Percentiles rank a stretch among this genome's conserved stretches.
These are phyloP conservation scores for Leucocoprinus leucothites DNA, from an alignment of 768 basidiomycete genomes.

Conservation along the genomic window DNA sequence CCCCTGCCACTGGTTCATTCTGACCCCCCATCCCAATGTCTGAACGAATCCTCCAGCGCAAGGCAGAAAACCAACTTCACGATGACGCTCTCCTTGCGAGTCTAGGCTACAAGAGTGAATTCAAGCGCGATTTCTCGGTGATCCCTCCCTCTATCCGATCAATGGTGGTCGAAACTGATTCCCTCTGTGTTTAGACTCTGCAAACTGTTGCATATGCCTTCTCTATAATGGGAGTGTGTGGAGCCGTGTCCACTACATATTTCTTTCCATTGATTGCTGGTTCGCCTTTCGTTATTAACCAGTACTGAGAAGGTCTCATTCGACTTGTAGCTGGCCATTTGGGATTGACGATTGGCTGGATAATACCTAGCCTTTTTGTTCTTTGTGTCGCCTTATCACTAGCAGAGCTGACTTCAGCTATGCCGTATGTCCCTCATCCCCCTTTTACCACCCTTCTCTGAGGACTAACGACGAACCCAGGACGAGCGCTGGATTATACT, in stretches of 20 bases:
- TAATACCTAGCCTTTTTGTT: slow-evolving; percentile 57
- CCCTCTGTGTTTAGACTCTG: slow-evolving; percentile 41
- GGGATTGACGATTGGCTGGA: slow-evolving; percentile 67
- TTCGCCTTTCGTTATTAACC: slow-evolving; percentile 20
- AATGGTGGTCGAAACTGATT: too few species aligned
- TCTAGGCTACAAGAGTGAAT: slow-evolving; percentile 56
- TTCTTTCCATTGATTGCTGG: slow-evolving; percentile 51
- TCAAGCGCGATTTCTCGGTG: slow-evolving; percentile 59
- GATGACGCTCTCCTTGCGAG: slow-evolving; percentile 27
- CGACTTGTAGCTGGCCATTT: slow-evolving; percentile 67
- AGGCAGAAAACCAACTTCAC: neutral
- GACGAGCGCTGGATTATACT: slow-evolving; percentile 77
- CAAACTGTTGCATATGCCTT: slow-evolving; percentile 55
- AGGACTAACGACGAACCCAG: slow-evolving; percentile 27
- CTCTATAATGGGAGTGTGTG: slow-evolving; percentile 60
- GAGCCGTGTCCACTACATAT: slow-evolving; percentile 52
- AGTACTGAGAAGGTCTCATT: neutral
- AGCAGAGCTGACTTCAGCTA: slow-evolving; percentile 55
- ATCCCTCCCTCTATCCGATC: too few species aligned
- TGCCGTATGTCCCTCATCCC: slow-evolving; percentile 44
- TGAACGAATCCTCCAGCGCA: neutral
- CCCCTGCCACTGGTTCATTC: too few species aligned
- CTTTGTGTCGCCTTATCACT: slow-evolving; percentile 52
- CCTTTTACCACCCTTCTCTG: neutral
- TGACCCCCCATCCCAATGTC: neutral